Conservation (phyloP, 768 basidiomycete genomes). For the Auricularia heimuer region DNA sequence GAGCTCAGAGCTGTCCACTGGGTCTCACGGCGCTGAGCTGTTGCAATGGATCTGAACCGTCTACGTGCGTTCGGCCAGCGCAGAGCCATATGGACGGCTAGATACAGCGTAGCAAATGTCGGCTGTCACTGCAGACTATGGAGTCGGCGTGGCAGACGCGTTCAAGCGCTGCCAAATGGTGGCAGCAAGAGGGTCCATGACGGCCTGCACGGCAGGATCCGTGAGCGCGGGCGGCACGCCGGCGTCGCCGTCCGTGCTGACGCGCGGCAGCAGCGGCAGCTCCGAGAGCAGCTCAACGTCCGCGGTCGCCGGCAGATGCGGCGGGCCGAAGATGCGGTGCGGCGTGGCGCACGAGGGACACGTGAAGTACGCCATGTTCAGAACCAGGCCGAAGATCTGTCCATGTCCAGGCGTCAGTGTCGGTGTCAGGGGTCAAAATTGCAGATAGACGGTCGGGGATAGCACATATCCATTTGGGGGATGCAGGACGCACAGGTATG, state of each 20-base stretch:
- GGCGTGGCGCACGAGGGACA: conserved; percentile 60
- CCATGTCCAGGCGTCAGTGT: not conserved
- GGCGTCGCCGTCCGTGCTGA: conserved; percentile 62
- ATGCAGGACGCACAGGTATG: conserved; percentile 56
- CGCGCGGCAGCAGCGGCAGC: conserved; percentile 66
- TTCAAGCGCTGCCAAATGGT: not conserved
- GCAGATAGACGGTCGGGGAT: too few species aligned
- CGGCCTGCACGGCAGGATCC: not conserved
- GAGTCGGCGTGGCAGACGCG: not conserved
- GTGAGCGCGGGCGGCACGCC: conserved; percentile 38
- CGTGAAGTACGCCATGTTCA: conserved; percentile 81
- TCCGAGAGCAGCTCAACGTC: conserved; percentile 62
- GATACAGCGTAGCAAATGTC: too few species aligned
- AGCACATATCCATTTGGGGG: not conserved
- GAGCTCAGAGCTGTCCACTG: too few species aligned
- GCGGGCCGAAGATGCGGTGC: conserved; percentile 68
- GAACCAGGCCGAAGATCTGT: conserved; percentile 76
- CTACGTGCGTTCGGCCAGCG: too few species aligned
- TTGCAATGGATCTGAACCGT: too few species aligned
- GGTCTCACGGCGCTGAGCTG: too few species aligned
- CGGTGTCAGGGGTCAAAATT: too few species aligned
- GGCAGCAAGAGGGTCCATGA: not conserved
- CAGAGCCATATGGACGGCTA: too few species aligned
- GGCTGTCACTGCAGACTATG: too few species aligned
- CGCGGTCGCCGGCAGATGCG: conserved; percentile 38